These are phyloP conservation scores for Drechslera avenae DNA, from an alignment of 2,329 filamentous ascomycete species.

Conservation along the genomic window DNA sequence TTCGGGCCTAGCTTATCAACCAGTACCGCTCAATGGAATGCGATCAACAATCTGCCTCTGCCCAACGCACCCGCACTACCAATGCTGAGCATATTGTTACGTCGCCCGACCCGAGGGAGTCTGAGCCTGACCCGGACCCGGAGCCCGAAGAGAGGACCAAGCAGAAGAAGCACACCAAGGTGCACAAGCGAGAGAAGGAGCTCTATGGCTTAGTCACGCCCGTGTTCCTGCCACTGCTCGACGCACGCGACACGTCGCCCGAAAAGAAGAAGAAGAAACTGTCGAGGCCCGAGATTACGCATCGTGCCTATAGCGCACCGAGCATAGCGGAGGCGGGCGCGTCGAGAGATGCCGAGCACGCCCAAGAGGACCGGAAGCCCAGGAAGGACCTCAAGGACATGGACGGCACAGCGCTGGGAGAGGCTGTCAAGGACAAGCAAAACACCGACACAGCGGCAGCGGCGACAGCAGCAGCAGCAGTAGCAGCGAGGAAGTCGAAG, in stretches of 20 bases:
- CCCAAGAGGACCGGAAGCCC: constrained; percentile 24
- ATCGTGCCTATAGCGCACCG: constrained; percentile 12
- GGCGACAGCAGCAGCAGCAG: too few species aligned
- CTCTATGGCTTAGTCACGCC: constrained; percentile 46
- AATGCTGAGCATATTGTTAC: constrained; percentile 9
- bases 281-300: constrained; percentile 13
- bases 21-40: constrained; percentile 40
- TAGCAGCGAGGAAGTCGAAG: constrained; percentile 30
- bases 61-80: constrained; percentile 3
- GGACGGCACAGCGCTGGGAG: constrained; percentile 15
- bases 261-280: constrained; percentile 34
- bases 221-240: constrained; percentile 45
- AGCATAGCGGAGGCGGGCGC: constrained; percentile 17
- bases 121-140: constrained; percentile 9
- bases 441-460: constrained; percentile 12
- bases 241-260: constrained; percentile 33
- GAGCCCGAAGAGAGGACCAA: constrained; percentile 34
- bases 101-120: constrained; percentile 20
- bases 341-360: constrained; percentile 30
- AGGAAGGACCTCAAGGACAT: constrained; percentile 24
- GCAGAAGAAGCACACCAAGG: constrained; percentile 43
- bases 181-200: constrained; percentile 47
- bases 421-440: constrained; percentile 17
- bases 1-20: constrained; percentile 40
- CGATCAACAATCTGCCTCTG: constrained; percentile 22